A percentile compares a stretch with the other conserved stretches of the same genome.
phyloP scores from a whole-genome alignment of 2,329 filamentous ascomycete genomes.

The Phialocephala subalpina region DNA sequence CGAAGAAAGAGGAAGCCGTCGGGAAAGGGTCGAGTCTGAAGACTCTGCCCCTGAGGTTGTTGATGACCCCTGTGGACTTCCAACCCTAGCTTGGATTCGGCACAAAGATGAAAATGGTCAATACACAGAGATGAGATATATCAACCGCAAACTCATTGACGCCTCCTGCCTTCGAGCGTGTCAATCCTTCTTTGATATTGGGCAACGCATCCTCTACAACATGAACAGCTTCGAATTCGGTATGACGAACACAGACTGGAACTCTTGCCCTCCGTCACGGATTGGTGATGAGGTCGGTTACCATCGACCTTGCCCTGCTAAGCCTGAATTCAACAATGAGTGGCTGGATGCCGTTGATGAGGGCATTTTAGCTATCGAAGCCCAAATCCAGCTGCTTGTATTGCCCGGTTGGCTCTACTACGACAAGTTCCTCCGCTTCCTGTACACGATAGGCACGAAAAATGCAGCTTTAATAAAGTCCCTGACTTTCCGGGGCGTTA shows the following conservation, averaged over 20 bases:
- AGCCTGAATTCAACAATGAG: not conserved
- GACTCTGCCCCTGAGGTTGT: no score
- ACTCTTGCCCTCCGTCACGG: not conserved
- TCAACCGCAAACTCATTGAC: not conserved
- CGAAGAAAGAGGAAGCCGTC: not conserved
- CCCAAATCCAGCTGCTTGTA: not conserved
- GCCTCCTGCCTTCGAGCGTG: not conserved
- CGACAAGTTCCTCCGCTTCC: not conserved
- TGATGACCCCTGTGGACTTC: no score
- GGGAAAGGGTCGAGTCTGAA: no score
- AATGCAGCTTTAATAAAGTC: not conserved
- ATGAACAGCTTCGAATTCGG: not conserved
- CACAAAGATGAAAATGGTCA: not conserved
- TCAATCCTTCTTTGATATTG: not conserved
- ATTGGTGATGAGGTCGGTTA: not conserved
- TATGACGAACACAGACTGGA: not conserved
- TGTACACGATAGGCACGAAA: not conserved
- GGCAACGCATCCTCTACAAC: not conserved
- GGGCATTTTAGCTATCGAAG: not conserved
- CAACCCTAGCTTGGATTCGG: not conserved
- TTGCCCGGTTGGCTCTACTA: not conserved
- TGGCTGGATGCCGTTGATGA: not conserved
- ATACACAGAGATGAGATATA: not conserved
- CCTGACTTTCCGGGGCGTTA: not conserved
- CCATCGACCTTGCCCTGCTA: not conserved